These are phyloP conservation scores for Globisporangium middletonii DNA, from an alignment of 352 stramenopile species.

Conservation along the genomic window DNA sequence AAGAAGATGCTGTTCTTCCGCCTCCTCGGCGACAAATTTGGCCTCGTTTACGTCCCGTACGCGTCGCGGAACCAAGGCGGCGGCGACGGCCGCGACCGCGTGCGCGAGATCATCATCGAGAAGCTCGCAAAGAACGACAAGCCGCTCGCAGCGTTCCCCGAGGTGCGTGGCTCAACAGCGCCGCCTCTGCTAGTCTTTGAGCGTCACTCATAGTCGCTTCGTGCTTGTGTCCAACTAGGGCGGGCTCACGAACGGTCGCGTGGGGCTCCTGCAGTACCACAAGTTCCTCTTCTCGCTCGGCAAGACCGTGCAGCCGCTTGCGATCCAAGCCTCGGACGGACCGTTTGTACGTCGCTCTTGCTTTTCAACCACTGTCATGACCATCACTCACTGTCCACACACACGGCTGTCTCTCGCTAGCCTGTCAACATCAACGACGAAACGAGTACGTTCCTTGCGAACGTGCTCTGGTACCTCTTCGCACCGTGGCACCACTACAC, in stretches of 20 bases:
- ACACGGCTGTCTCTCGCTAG: too few species aligned
- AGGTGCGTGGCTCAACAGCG: too few species aligned
- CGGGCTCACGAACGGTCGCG: constrained; percentile 56
- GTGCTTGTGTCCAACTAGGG: constrained; percentile 14
- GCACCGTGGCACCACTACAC: constrained; percentile 64
- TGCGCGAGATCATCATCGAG: constrained; percentile 60
- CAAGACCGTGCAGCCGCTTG: constrained; percentile 54
- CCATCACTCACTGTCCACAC: too few species aligned
- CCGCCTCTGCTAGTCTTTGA: too few species aligned
- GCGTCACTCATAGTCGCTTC: too few species aligned
- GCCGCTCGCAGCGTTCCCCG: constrained; percentile 50
- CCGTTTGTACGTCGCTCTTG: constrained; percentile 67
- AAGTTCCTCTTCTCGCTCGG: constrained; percentile 75
- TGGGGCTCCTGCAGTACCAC: constrained; percentile 67
- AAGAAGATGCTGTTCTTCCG: constrained; percentile 73
- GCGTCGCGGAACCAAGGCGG: constrained; percentile 52
- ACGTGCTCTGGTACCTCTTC: constrained; percentile 74
- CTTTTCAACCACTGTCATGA: neutral
- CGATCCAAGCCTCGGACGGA: constrained; percentile 53
- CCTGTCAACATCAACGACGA: constrained; percentile 78
- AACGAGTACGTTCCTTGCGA: constrained; percentile 65
- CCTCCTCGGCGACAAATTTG: constrained; percentile 51
- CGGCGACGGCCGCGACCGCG: constrained; percentile 33
- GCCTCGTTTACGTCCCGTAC: constrained; percentile 65
- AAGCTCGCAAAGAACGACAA: constrained; percentile 45